Percentiles rank a stretch among this genome's conserved stretches.
These are phyloP conservation scores for Pythium chondricola DNA, from an alignment of 352 stramenopile species.

Conservation along the genomic window DNA sequence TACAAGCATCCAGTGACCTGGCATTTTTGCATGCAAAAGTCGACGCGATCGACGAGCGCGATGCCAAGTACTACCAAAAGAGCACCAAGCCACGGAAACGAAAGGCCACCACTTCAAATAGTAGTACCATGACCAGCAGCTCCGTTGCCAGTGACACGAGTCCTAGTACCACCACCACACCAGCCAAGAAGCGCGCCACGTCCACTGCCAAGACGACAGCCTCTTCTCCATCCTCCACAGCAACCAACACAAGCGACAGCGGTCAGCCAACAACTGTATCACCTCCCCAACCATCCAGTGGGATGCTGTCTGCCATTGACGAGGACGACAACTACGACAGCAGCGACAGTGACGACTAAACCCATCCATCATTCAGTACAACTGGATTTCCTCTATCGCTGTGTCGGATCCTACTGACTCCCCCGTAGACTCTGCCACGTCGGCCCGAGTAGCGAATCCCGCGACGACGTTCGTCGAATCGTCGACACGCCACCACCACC, in stretches of 20 bases:
- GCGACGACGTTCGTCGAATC: constrained; percentile 62
- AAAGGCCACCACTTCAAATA: constrained; percentile 5
- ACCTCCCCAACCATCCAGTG: no score
- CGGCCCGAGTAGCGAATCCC: constrained; percentile 58
- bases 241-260: no score
- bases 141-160: no score
- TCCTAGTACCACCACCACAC: no score
- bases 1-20: constrained; percentile 36
- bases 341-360: constrained; percentile 50
- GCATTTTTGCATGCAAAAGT: constrained; percentile 53
- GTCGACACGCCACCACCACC: not conserved
- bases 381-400: not conserved
- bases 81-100: constrained; percentile 18
- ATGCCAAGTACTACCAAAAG: constrained; percentile 43
- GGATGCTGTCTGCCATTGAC: constrained; percentile 41
- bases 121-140: no score
- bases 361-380: not conserved
- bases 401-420: not conserved
- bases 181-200: no score
- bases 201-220: no score
- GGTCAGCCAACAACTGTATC: not conserved
- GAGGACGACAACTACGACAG: constrained; percentile 76
- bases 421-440: constrained; percentile 58
- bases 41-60: constrained; percentile 44
- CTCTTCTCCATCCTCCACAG: no score